These are phyloP conservation scores for Wickerhamiella musiphila DNA, from an alignment of 805 yeast species.

Conservation along the genomic window DNA sequence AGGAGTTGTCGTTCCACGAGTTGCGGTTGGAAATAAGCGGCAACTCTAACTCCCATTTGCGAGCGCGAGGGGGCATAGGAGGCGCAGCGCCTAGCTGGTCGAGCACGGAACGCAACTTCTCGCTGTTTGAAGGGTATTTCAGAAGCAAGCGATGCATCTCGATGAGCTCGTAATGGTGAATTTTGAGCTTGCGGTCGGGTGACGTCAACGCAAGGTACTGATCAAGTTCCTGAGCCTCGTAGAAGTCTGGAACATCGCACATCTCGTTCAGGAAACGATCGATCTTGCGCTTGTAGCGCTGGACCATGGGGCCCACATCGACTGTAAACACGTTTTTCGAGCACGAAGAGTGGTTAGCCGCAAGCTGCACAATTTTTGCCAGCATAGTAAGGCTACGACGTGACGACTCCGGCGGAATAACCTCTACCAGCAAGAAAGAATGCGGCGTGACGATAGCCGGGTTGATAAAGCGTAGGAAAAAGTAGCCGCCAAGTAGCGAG, in stretches of 20 bases:
- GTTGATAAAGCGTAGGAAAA: conserved; percentile 63
- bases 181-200: conserved; percentile 19
- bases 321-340: conserved; percentile 31
- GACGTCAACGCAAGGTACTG: conserved; percentile 24
- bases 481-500: conserved; percentile 57
- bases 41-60: conserved; percentile 19
- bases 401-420: conserved; percentile 23
- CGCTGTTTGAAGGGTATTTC: conserved; percentile 15
- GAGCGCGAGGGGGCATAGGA: conserved; percentile 16
- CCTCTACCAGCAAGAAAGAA: conserved; percentile 26
- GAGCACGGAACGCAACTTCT: conserved; percentile 11
- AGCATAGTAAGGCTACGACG: conserved; percentile 58
- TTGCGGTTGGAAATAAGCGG: conserved; percentile 22
- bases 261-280: conserved; percentile 20
- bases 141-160: conserved; percentile 22
- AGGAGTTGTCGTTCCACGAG: conserved; percentile 17
- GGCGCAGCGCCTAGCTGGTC: conserved; percentile 20
- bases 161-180: conserved; percentile 21
- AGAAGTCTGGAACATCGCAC: conserved; percentile 26
- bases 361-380: conserved; percentile 69
- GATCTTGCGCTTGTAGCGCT: conserved; percentile 17
- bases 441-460: conserved; percentile 89
- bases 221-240: conserved; percentile 24
- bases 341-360: conserved; percentile 66
- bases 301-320: conserved; percentile 16